phyloP scores from a whole-genome alignment of 345 rosid species.

The Camelina laxa region DNA sequence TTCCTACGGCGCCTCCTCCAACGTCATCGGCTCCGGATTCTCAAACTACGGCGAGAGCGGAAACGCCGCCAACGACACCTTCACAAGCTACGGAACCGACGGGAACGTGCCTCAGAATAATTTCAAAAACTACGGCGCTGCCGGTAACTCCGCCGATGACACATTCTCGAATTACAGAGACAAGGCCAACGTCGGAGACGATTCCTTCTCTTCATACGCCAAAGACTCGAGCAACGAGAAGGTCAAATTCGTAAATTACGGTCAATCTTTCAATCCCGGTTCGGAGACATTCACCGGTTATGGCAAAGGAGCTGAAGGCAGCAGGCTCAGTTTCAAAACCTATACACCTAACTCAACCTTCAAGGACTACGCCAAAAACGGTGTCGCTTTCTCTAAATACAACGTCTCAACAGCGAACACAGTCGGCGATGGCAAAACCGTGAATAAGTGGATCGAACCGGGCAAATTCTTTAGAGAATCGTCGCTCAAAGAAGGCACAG shows the following conservation, averaged over 20 bases:
- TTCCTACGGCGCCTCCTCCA: slow-evolving; percentile 58
- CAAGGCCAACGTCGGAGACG: slow-evolving; percentile 62
- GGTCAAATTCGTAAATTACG: slow-evolving; percentile 59
- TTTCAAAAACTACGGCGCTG: slow-evolving; percentile 64
- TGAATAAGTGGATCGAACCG: slow-evolving; percentile 77
- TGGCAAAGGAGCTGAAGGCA: slow-evolving; percentile 51
- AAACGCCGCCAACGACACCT: slow-evolving; percentile 62
- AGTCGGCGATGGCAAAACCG: slow-evolving; percentile 49
- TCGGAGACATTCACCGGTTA: slow-evolving; percentile 63
- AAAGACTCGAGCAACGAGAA: slow-evolving; percentile 55
- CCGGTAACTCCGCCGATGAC: slow-evolving; percentile 54
- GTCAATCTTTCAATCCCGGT: slow-evolving; percentile 60
- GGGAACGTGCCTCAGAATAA: slow-evolving; percentile 68
- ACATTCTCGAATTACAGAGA: slow-evolving; percentile 66
- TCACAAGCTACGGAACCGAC: slow-evolving; percentile 68
- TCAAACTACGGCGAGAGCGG: slow-evolving; percentile 63
- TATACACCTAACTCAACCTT: slow-evolving; percentile 62
- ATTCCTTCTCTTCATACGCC: slow-evolving; percentile 66
- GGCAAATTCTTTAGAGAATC: slow-evolving; percentile 86
- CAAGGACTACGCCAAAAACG: slow-evolving; percentile 56
- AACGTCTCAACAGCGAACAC: slow-evolving; percentile 29
- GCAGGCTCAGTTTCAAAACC: slow-evolving; percentile 51
- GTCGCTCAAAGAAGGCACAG: slow-evolving; percentile 57
- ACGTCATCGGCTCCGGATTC: slow-evolving; percentile 74
- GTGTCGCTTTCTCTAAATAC: slow-evolving; percentile 54